Base-by-base conservation (phyloP, 371 early-diverging fungal species). In the Rhizopus stolonifer region DNA sequence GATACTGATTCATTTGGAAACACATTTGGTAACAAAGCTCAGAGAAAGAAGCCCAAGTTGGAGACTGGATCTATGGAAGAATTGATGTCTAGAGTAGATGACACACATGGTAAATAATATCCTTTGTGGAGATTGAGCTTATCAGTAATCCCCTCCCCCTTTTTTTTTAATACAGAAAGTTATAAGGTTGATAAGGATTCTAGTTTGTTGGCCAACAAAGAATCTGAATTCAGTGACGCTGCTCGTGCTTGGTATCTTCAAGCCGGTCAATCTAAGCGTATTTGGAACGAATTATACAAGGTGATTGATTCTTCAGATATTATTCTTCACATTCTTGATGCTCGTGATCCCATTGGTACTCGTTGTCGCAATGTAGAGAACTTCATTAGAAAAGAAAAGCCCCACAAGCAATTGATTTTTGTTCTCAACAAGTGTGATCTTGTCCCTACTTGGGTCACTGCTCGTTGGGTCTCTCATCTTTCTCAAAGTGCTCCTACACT, bases 361-460 rank as follows among this genome's bases (percentile, higher is more conserved):
- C 89, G 95, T 39, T 99, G 99, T 79, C 74, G 75, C 21, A 91
- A 89, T 52, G 92, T 99, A 18, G 96, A 95, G 67, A 84, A 84
- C 57, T 94, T 92, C 64, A 70, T 99, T 26, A 91, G 92, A 69
- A 92, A 93, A 58, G 95, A 99, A 68, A 93, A 92, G 29, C 83
- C 86, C 32, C 98, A 99, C 80, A 99, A 99, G 80, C 98, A 99
- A 64, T 60, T 99, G 56, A 86, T 99, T 33, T 99, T 93, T 75
- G 84, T 99, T n/a, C 83, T 99, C 36, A 99, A 99, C 90, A 99
- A 99, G 81, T 96, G 96, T 60, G 99, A 99, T 82, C 77, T 99
- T 52, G 94, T 99, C 1, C 99, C 99, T 19, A 96, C 98, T 32
- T 95, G 96, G 92, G 97, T 96, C n/a, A 98, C 99, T 15, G 86